Percentiles rank a stretch among this genome's conserved stretches.
These are phyloP conservation scores for Inga laurina DNA, from an alignment of 306 rosid species.

Conservation along the genomic window DNA sequence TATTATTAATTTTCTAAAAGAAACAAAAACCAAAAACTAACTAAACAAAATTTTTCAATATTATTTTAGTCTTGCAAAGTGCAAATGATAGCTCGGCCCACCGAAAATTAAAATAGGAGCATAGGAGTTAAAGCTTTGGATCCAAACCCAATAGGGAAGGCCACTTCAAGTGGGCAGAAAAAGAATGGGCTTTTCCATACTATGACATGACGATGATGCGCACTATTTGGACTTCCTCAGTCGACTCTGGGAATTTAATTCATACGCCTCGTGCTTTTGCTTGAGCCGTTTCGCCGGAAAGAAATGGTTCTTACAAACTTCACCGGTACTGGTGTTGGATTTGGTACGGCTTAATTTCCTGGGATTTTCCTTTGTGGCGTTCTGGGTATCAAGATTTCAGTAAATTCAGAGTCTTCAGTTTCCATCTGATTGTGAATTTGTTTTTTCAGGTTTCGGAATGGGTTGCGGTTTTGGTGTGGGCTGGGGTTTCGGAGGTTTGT, in stretches of 20 bases:
- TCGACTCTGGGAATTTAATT: not conserved
- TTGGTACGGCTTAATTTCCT: conserved; percentile 51
- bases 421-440: not conserved
- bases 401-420: not conserved
- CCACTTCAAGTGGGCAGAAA: not conserved
- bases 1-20: no score
- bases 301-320: conserved; percentile 83
- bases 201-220: no score
- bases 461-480: conserved; percentile 98
- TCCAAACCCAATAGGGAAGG: not conserved
- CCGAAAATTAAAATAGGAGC: not conserved
- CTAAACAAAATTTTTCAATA: not conserved
- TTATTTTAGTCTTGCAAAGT: not conserved
- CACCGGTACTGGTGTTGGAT: conserved; percentile 84
- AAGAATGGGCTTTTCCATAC: not conserved
- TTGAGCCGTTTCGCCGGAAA: not conserved
- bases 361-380: not conserved
- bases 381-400: not conserved
- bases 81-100: not conserved
- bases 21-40: not conserved
- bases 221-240: not conserved
- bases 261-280: not conserved
- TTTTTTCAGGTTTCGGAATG: conserved; percentile 73
- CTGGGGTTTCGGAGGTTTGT: conserved; percentile 97
- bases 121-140: no score